phyloP scores from a whole-genome alignment of 257 asterid species.

The Mitragyna speciosa region DNA sequence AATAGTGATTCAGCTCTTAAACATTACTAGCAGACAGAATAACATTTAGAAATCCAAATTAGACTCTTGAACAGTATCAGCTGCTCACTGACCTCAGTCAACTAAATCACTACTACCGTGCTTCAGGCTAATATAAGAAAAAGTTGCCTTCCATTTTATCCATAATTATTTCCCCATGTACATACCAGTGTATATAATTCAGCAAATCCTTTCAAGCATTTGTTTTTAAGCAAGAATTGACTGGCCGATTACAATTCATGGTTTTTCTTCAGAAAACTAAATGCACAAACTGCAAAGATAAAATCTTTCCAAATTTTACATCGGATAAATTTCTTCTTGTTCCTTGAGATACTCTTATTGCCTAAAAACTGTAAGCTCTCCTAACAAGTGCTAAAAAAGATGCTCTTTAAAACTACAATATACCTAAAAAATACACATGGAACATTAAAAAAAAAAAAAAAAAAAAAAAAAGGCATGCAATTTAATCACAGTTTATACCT shows the following conservation, averaged over 20 bases:
- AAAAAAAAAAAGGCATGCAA: not conserved
- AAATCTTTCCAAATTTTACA: not conserved
- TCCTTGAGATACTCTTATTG: not conserved
- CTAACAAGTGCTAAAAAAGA: not conserved
- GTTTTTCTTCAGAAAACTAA: not conserved
- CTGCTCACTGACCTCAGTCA: not conserved
- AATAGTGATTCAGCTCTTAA: not conserved
- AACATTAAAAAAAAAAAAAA: not conserved
- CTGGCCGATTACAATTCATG: not conserved
- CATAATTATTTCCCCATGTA: not conserved
- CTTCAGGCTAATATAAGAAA: not conserved
- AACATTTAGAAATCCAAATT: not conserved
- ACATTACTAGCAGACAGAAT: not conserved
- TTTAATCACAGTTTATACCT: conserved; percentile 42
- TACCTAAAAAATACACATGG: not conserved
- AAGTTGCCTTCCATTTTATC: not conserved
- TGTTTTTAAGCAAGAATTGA: not conserved
- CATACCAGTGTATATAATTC: not conserved
- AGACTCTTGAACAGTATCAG: not conserved
- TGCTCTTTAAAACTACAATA: too few relatives aligned
- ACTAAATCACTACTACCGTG: not conserved
- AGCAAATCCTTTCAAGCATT: not conserved
- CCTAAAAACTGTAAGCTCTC: not conserved
- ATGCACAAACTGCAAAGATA: not conserved
- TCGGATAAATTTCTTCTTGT: not conserved